Conservation (phyloP, 2,329 filamentous ascomycete genomes). For the Thielaviopsis ethacetica region DNA sequence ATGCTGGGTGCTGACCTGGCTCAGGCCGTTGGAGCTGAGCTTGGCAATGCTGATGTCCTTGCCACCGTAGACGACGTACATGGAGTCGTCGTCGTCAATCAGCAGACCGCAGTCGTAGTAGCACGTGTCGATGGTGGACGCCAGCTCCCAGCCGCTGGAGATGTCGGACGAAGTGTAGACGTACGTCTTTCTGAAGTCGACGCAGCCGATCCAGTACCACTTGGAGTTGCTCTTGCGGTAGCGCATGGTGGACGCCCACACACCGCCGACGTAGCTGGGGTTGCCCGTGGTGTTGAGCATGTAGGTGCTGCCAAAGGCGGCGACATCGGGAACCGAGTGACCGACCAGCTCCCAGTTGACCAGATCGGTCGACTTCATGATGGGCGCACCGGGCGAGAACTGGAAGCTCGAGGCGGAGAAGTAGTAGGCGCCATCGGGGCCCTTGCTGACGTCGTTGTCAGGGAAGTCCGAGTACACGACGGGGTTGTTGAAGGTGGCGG, state of each 20-base stretch:
- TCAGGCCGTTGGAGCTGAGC: conserved; percentile 30
- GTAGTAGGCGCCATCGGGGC: conserved; percentile 34
- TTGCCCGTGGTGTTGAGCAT: conserved; percentile 27
- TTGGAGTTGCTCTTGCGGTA: conserved; percentile 31
- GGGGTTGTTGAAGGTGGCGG: conserved; percentile 28
- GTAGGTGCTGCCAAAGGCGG: conserved; percentile 23
- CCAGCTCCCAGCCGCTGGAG: conserved; percentile 27
- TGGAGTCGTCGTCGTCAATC: conserved; percentile 41
- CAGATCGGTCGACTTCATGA: conserved; percentile 38
- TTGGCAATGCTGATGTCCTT: conserved; percentile 32
- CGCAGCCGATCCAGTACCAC: conserved; percentile 43
- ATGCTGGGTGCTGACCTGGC: conserved; percentile 25
- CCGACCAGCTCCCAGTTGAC: conserved; percentile 32
- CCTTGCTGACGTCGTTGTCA: conserved; percentile 36
- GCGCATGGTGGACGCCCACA: conserved; percentile 23
- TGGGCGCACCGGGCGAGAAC: conserved; percentile 38
- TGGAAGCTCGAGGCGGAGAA: conserved; percentile 40
- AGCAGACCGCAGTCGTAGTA: conserved; percentile 42
- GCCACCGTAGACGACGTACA: conserved; percentile 40
- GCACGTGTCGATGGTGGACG: conserved; percentile 22
- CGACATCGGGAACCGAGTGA: conserved; percentile 27
- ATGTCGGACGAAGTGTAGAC: conserved; percentile 31
- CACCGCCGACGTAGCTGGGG: conserved; percentile 32
- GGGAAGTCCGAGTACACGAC: conserved; percentile 39
- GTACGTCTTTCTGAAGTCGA: conserved; percentile 33